phyloP scores from a whole-genome alignment of 768 basidiomycete species.

The Leucocoprinus sp. region DNA sequence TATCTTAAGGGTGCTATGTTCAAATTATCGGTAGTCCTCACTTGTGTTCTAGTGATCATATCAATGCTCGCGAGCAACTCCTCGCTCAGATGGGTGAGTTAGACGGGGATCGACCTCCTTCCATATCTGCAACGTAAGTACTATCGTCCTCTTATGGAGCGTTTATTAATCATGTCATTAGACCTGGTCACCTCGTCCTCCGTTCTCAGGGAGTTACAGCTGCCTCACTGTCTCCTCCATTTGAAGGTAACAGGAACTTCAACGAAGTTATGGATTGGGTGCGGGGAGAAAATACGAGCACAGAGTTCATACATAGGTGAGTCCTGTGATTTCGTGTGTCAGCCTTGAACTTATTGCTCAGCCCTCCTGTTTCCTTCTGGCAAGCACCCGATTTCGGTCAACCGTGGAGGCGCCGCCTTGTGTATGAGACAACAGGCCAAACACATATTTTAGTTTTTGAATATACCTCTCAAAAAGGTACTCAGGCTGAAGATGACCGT shows the following conservation, averaged over 20 bases:
- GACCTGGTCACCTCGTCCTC: slow-evolving; percentile 11
- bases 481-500: background rate
- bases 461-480: slow-evolving; percentile 1
- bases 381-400: slow-evolving; percentile 5
- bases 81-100: background rate
- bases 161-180: background rate
- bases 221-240: slow-evolving; percentile 4
- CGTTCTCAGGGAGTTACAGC: background rate
- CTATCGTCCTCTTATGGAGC: background rate
- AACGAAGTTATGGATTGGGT: slow-evolving; percentile 7
- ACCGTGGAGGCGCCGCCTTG: slow-evolving; percentile 6
- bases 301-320: slow-evolving; percentile 4
- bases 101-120: background rate
- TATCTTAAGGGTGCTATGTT: background rate
- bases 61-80: slow-evolving; percentile 6
- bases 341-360: background rate
- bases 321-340: background rate
- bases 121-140: slow-evolving; percentile 10
- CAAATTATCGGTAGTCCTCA: background rate
- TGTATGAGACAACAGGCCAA: slow-evolving; percentile 3
- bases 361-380: slow-evolving; percentile 5
- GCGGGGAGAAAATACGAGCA: background rate
- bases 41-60: background rate
- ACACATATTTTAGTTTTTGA: slow-evolving; percentile 1
- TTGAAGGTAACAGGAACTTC: slow-evolving; percentile 7